phyloP scores from a whole-genome alignment of 805 yeast genomes.

The Pichia deserticola region DNA sequence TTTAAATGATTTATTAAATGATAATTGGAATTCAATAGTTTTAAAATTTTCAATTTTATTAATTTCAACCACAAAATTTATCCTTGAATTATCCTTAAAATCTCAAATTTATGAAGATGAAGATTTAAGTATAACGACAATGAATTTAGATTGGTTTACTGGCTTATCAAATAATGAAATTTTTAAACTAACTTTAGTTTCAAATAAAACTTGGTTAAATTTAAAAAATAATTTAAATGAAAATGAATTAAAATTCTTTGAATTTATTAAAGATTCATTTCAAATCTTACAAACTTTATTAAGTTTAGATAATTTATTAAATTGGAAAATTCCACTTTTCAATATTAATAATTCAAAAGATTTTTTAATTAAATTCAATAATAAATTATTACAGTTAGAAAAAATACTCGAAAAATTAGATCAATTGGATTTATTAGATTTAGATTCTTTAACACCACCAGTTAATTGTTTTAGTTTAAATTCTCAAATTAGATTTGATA shows the following conservation, averaged over 20 bases:
- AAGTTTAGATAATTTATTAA: conserved; percentile 2
- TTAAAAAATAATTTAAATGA: not conserved
- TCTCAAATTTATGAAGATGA: conserved; percentile 71
- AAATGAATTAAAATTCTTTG: not conserved
- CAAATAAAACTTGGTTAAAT: conserved; percentile 1
- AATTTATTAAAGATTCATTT: conserved; percentile 5
- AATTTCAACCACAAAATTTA: conserved; percentile 44
- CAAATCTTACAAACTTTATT: conserved; percentile 1
- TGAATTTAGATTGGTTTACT: conserved; percentile 42
- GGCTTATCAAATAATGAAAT: conserved; percentile 8
- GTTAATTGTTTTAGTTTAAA: conserved; percentile 38
- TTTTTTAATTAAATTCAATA: not conserved
- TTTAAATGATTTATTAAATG: not conserved
- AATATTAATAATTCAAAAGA: not conserved
- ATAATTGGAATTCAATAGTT: conserved; percentile 37
- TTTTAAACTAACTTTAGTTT: not conserved
- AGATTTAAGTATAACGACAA: conserved; percentile 58
- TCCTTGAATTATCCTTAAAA: conserved; percentile 38
- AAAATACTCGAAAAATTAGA: not conserved
- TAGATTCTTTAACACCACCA: conserved; percentile 5
- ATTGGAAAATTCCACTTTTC: conserved; percentile 6
- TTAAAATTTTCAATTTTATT: conserved; percentile 45
- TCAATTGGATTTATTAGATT: not conserved
- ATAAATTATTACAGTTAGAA: not conserved
- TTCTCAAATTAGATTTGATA: conserved; percentile 40